phyloP scores from a whole-genome alignment of 148 eudicot species.

The Cornus kousa region DNA sequence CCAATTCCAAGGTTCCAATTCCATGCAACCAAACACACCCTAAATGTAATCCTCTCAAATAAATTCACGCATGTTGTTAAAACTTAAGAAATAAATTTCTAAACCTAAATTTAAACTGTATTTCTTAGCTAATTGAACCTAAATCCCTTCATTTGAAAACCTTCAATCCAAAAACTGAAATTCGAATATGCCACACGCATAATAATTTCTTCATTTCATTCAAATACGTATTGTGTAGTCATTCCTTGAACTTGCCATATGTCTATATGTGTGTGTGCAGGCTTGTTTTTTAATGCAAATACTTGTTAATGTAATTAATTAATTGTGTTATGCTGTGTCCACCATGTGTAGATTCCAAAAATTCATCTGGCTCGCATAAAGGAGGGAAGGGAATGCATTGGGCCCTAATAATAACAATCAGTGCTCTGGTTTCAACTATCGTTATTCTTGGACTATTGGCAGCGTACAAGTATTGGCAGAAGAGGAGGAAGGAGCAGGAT shows the following conservation, averaged over 20 bases:
- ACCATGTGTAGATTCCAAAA: constrained; percentile 31
- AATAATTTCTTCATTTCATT: no score
- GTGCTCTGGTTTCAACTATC: constrained; percentile 32
- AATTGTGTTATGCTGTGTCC: background rate
- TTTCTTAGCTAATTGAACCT: no score
- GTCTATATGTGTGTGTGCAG: background rate
- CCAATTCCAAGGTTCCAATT: no score
- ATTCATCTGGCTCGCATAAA: constrained; percentile 22
- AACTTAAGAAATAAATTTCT: no score
- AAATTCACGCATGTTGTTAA: no score
- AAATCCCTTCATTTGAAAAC: no score
- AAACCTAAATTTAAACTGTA: no score
- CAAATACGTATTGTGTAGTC: no score
- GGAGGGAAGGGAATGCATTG: constrained; percentile 30
- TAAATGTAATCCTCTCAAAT: no score
- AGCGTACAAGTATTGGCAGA: constrained; percentile 65
- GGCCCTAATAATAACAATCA: constrained; percentile 36
- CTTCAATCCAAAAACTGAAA: no score
- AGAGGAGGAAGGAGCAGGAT: constrained; percentile 66
- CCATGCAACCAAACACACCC: no score
- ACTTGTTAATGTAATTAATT: background rate
- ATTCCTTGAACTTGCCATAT: background rate
- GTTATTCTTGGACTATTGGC: constrained; percentile 38
- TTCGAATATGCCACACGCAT: no score
- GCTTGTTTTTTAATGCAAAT: background rate